Percentiles rank a stretch among this genome's conserved stretches.
These are phyloP conservation scores for Sonneratia caseolaris DNA, from an alignment of 345 rosid genomes.

Conservation along the genomic window DNA sequence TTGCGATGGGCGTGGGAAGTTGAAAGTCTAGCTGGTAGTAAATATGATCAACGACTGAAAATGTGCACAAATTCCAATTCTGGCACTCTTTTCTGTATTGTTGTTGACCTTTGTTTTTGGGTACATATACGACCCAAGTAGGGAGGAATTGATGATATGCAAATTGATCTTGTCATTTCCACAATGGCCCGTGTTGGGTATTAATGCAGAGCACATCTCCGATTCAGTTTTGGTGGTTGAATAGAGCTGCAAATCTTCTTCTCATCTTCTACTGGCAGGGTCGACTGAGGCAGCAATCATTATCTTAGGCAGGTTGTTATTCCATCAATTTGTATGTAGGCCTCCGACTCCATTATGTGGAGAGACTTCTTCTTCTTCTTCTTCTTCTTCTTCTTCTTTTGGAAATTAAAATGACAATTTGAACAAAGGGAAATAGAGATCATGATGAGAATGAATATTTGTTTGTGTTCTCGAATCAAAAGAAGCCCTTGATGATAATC, in stretches of 20 bases:
- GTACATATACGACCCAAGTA: background rate
- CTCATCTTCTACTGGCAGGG: background rate
- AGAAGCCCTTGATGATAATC: too few species aligned
- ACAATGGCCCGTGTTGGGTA: background rate
- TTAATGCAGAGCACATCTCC: background rate
- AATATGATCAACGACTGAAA: background rate
- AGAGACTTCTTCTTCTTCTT: too few species aligned
- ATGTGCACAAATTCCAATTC: background rate
- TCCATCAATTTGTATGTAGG: background rate
- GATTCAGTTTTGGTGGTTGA: background rate
- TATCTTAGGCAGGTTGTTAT: background rate
- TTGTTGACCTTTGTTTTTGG: background rate
- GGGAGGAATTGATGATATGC: background rate
- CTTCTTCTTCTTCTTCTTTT: too few species aligned
- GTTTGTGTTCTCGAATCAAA: too few species aligned
- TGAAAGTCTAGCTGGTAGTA: constrained; percentile 27
- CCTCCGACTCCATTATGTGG: too few species aligned
- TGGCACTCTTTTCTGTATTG: background rate
- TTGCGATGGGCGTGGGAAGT: constrained; percentile 73
- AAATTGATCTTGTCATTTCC: background rate
- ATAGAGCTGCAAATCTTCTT: background rate
- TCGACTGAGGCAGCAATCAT: background rate
- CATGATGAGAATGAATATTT: too few species aligned
- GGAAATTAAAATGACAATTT: too few species aligned
- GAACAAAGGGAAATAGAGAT: too few species aligned